Conservation (phyloP, 2,329 filamentous ascomycete species). For the Cercospora beticola region DNA sequence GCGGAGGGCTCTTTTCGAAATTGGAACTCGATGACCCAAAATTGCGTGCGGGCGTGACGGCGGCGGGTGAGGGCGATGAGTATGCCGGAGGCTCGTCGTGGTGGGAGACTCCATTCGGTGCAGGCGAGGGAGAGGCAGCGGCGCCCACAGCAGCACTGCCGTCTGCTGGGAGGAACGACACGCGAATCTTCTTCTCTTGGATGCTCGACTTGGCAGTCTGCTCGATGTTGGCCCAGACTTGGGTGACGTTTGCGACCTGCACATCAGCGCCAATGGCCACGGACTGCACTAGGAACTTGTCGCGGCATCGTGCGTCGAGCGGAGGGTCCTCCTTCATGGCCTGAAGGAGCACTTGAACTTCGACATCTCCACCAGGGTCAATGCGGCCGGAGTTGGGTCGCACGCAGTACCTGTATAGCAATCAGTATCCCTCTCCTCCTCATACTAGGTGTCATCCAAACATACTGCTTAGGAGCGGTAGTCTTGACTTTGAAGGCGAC, state of each 20-base stretch:
- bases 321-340: conserved; percentile 96
- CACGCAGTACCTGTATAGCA: conserved; percentile 77
- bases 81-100: conserved; percentile 53
- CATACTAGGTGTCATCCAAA: conserved; percentile 17
- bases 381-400: conserved; percentile 96
- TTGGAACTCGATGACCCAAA: conserved; percentile 6
- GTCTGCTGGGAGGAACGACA: conserved; percentile 73
- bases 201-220: conserved; percentile 73
- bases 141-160: conserved; percentile 38
- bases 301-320: conserved; percentile 81
- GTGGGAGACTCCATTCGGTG: conserved; percentile 33
- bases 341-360: conserved; percentile 96
- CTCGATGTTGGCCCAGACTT: conserved; percentile 76
- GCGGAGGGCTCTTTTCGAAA: conserved; percentile 42
- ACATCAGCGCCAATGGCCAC: conserved; percentile 79
- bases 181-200: conserved; percentile 93
- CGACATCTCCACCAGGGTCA: conserved; percentile 83
- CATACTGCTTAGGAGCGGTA: conserved; percentile 97
- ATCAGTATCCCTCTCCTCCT: conserved; percentile 12
- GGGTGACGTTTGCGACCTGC: conserved; percentile 75
- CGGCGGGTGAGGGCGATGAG: conserved; percentile 55
- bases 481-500: conserved; percentile 88
- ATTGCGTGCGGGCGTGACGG: conserved; percentile 48
- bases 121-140: conserved; percentile 15
- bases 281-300: conserved; percentile 97